Evolutionary conservation across 148 eudicot species (phyloP).

Genomic region (Gaultheria prostrata): DNA sequence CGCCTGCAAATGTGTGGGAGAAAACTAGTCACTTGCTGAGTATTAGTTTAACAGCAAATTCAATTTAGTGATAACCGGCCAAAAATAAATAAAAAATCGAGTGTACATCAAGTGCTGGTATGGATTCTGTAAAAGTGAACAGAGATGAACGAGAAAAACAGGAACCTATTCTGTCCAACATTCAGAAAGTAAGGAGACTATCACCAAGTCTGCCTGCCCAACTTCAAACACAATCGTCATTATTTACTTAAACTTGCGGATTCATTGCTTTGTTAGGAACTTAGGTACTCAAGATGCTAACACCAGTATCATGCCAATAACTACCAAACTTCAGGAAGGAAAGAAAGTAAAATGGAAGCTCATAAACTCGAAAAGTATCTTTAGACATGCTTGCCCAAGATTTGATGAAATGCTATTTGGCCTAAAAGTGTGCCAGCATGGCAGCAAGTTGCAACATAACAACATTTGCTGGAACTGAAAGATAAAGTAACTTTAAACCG

Average conservation of each 20-base stretch:
- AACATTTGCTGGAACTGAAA: neutral
- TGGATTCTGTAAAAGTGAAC: neutral
- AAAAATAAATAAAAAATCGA: neutral
- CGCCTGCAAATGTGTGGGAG: neutral
- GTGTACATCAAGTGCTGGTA: neutral
- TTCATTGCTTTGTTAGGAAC: neutral
- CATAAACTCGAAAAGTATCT: neutral
- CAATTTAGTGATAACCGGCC: neutral
- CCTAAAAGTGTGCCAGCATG: neutral
- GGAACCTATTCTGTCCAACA: neutral
- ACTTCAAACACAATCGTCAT: neutral
- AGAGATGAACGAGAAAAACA: neutral
- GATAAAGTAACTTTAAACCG: neutral
- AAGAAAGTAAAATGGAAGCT: neutral
- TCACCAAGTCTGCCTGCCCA: neutral
- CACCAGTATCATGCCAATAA: neutral
- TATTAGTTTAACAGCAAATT: neutral
- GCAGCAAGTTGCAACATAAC: neutral
- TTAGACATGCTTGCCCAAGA: slow-evolving; percentile 3
- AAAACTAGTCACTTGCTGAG: neutral
- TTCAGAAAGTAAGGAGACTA: neutral
- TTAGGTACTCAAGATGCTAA: neutral
- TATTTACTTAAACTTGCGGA: neutral
- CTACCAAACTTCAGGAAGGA: neutral
- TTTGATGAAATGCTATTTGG: neutral